Percentiles rank a stretch among this genome's conserved stretches.
Conservation (phyloP, 768 basidiomycete genomes). For the Coprinopsis marcescibilis region DNA sequence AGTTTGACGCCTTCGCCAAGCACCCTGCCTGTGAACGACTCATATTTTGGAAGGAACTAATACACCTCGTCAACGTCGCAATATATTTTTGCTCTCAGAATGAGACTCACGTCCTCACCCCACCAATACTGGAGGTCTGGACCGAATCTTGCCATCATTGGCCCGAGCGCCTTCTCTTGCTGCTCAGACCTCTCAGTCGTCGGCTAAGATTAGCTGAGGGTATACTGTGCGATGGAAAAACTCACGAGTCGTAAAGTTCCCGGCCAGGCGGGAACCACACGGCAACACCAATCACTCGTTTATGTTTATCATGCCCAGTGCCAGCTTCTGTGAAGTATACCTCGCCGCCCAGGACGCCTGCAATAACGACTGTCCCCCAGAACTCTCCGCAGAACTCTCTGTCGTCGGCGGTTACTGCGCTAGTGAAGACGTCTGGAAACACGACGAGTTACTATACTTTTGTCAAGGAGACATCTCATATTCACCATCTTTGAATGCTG, state of each 20-base stretch:
- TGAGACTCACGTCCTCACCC: background rate
- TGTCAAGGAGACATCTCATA: no score
- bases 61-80: background rate
- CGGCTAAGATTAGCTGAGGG: background rate
- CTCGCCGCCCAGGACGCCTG: background rate
- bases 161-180: background rate
- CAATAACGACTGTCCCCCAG: background rate
- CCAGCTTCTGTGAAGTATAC: background rate
- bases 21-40: background rate
- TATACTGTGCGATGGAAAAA: background rate
- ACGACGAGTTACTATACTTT: no score
- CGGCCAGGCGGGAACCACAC: background rate
- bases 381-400: background rate
- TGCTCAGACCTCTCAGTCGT: background rate
- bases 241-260: background rate
- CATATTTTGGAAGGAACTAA: background rate
- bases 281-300: background rate
- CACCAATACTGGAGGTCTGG: background rate
- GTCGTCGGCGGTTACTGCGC: background rate
- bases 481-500: no score
- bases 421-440: background rate
- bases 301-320: no score
- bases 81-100: background rate
- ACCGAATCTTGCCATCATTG: background rate
- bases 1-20: background rate